Evolutionary conservation across 176 grass and related monocot genomes (phyloP).

Genomic region (Eragrostis nindensis): DNA sequence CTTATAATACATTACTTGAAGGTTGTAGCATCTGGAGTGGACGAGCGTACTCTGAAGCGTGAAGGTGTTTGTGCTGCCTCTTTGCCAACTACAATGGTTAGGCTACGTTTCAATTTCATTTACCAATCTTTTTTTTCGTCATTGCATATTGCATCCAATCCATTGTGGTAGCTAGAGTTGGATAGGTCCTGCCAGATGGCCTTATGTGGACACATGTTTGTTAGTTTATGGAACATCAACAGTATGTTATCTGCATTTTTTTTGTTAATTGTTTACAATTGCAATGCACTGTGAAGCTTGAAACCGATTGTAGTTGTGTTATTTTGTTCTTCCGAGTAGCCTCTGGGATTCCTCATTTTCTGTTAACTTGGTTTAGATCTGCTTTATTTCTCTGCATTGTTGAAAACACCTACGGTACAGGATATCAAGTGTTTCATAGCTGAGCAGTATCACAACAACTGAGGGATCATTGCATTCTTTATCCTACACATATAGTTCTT

Average conservation of each 20-base stretch:
- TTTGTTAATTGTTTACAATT: neutral
- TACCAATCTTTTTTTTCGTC: neutral
- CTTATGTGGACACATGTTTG: neutral
- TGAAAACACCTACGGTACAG: neutral
- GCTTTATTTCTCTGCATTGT: neutral
- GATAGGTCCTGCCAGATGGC: neutral
- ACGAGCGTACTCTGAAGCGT: slow-evolving; percentile 90
- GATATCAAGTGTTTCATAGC: slow-evolving; percentile 11
- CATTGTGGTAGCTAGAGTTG: slow-evolving; percentile 13
- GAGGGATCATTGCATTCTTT: too few relatives aligned
- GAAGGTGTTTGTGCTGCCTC: slow-evolving; percentile 99
- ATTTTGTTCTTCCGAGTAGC: neutral
- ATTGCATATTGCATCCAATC: neutral
- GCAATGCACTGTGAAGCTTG: slow-evolving; percentile 4
- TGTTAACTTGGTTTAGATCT: neutral
- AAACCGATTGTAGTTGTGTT: neutral
- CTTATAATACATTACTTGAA: slow-evolving; percentile 29
- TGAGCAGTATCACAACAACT: neutral
- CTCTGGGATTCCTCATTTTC: slow-evolving; percentile 6
- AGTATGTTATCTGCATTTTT: neutral
- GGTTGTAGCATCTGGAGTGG: slow-evolving; percentile 97
- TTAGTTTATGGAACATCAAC: neutral
- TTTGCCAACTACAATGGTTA: slow-evolving; percentile 97
- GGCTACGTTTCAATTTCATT: neutral
- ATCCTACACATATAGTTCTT: slow-evolving; percentile 27